phyloP scores from a whole-genome alignment of 2,329 filamentous ascomycete species.

The Ophiocordyceps camponoti-rufipedis region DNA sequence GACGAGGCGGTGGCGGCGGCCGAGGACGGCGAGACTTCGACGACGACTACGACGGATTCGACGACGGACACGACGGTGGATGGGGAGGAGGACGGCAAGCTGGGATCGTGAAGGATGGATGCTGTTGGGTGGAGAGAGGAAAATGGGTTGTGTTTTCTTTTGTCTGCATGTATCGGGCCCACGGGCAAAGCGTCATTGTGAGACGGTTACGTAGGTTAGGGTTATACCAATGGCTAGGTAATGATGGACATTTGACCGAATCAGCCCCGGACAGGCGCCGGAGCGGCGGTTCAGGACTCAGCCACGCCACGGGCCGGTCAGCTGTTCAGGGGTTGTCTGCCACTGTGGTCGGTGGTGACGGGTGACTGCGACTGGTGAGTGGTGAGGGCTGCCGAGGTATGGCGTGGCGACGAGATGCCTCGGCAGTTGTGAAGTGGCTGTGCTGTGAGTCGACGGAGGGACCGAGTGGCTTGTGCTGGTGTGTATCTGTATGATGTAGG shows the following conservation, averaged over 20 bases:
- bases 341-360: no score
- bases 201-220: no score
- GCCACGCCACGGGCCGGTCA: neutral
- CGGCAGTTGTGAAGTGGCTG: no score
- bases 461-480: no score
- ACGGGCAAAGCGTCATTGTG: no score
- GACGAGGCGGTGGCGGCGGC: neutral
- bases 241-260: neutral
- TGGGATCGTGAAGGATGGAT: neutral
- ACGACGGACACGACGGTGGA: neutral
- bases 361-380: no score
- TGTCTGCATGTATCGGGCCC: no score
- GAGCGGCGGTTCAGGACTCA: neutral
- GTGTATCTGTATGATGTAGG: no score
- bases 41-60: neutral
- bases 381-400: no score
- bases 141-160: no score
- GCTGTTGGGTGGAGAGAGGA: neutral
- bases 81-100: neutral
- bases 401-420: no score
- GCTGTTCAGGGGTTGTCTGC: neutral
- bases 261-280: neutral
- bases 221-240: neutral
- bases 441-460: no score
- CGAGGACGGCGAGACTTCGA: neutral